These are phyloP conservation scores for Melastoma malabathricum DNA, from an alignment of 345 rosid genomes.

Conservation along the genomic window DNA sequence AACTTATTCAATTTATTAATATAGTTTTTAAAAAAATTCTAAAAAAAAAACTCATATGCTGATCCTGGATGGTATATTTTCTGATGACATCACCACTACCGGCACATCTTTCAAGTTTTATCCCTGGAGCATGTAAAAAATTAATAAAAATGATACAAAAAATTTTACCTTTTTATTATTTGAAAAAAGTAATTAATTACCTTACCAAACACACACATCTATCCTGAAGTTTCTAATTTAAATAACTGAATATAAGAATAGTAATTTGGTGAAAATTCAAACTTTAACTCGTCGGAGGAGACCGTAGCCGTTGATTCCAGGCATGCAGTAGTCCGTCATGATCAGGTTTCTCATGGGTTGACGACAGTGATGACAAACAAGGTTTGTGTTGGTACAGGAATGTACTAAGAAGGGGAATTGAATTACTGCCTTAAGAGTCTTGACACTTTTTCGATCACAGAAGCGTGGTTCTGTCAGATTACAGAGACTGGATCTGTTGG, in stretches of 20 bases:
- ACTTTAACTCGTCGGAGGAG: conserved; percentile 72
- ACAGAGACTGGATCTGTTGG: too few species aligned
- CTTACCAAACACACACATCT: not conserved
- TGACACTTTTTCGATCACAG: too few species aligned
- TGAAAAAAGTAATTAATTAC: not conserved
- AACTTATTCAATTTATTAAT: too few species aligned
- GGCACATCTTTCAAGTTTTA: conserved; percentile 47
- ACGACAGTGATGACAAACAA: too few species aligned
- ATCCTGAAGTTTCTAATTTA: too few species aligned
- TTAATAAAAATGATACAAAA: not conserved
- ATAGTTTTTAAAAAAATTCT: not conserved
- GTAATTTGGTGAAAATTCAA: not conserved
- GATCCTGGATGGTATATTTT: conserved; percentile 65
- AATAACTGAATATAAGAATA: too few species aligned
- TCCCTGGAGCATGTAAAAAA: conserved; percentile 1
- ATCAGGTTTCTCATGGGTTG: conserved; percentile 29
- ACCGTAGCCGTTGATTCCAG: conserved; percentile 84
- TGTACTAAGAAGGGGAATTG: too few species aligned
- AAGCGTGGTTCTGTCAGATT: too few species aligned
- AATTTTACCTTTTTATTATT: not conserved
- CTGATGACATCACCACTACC: conserved; percentile 85
- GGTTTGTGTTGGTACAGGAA: too few species aligned
- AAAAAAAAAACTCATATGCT: conserved; percentile 20
- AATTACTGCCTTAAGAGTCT: too few species aligned
- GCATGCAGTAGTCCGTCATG: conserved; percentile 84